These are phyloP conservation scores for Earliella scabrosa DNA, from an alignment of 1,284 basidiomycete genomes.

Conservation along the genomic window DNA sequence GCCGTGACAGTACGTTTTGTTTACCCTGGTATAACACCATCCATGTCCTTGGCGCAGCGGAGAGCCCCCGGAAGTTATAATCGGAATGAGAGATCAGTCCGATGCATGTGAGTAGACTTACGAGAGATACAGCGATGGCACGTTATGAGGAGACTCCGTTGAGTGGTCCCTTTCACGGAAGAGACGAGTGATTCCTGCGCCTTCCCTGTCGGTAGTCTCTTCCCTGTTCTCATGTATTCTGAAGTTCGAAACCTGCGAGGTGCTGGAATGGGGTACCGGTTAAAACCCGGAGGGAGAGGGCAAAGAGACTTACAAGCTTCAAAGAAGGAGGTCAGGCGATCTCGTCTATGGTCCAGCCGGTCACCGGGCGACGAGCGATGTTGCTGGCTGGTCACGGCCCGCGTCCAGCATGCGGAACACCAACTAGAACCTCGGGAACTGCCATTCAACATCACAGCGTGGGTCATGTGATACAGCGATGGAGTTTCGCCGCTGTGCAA, in stretches of 20 bases:
- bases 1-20: conserved; percentile 1
- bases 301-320: not conserved
- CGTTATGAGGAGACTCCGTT: no score
- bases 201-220: no score
- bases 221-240: no score
- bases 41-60: conserved; percentile 14
- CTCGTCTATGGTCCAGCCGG: not conserved
- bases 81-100: no score
- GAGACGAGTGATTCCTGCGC: no score
- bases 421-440: not conserved
- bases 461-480: not conserved
- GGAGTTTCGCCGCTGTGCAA: not conserved
- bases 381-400: not conserved
- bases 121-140: no score
- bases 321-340: conserved; percentile 5
- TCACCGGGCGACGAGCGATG: not conserved
- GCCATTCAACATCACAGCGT: not conserved
- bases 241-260: no score
- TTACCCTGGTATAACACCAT: not conserved
- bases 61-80: conserved; percentile 7
- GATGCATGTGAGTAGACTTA: no score
- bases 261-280: conserved; percentile 8
- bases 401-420: not conserved
- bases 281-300: conserved; percentile 7
- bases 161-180: no score